phyloP scores from a whole-genome alignment of 2,329 filamentous ascomycete genomes.

The Epichloe uncinata region DNA sequence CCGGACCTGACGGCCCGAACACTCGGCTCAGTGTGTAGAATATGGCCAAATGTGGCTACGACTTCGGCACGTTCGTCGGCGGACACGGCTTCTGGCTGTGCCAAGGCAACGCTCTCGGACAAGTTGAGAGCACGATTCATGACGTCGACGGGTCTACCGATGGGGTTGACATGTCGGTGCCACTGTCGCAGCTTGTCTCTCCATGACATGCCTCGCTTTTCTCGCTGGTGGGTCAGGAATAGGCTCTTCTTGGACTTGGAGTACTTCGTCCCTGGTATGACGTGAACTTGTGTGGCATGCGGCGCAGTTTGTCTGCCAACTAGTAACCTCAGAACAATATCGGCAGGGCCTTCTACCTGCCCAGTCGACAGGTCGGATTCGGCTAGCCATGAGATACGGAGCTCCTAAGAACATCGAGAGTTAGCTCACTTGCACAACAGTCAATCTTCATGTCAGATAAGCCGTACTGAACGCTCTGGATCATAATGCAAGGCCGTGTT shows the following conservation, averaged over 20 bases:
- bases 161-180: conserved; percentile 15
- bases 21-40: conserved; percentile 26
- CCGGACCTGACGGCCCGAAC: conserved; percentile 1
- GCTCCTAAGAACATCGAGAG: conserved; percentile 10
- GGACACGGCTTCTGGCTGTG: background rate
- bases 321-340: conserved; percentile 34
- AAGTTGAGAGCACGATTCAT: background rate
- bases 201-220: conserved; percentile 21
- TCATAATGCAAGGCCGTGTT: conserved; percentile 16
- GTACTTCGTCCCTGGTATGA: conserved; percentile 7
- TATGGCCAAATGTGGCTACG: conserved; percentile 36
- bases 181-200: conserved; percentile 20
- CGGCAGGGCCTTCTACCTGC: conserved; percentile 25
- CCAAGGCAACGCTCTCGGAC: background rate
- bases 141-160: conserved; percentile 2
- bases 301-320: conserved; percentile 12
- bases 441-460: background rate
- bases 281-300: conserved; percentile 8
- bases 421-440: background rate
- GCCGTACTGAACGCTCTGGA: conserved; percentile 11
- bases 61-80: conserved; percentile 8
- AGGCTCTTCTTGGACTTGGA: conserved; percentile 2
- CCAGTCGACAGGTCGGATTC: conserved; percentile 7
- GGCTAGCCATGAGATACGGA: conserved; percentile 31
- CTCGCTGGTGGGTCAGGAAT: conserved; percentile 16